These are phyloP conservation scores for Trametes cubensis DNA, from an alignment of 768 basidiomycete genomes.

Conservation along the genomic window DNA sequence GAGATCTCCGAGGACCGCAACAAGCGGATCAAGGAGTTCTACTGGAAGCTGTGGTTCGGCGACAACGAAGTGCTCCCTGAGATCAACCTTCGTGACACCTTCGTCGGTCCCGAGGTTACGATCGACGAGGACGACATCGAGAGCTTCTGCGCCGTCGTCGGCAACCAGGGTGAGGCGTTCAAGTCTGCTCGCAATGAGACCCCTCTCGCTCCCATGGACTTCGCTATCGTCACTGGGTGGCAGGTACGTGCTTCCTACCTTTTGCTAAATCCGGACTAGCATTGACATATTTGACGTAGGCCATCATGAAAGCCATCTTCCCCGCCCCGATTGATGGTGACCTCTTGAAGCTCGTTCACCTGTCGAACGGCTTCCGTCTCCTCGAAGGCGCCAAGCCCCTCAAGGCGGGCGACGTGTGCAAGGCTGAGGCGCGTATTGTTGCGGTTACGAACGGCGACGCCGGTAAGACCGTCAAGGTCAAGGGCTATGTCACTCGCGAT, in stretches of 20 bases:
- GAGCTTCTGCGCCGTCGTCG: conserved; percentile 89
- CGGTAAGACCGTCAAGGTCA: conserved; percentile 92
- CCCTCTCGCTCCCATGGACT: conserved; percentile 95
- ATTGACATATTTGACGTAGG: conserved; percentile 48
- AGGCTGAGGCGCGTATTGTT: conserved; percentile 83
- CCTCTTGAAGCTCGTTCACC: conserved; percentile 91
- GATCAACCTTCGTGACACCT: conserved; percentile 80
- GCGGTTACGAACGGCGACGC: conserved; percentile 89
- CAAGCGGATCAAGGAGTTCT: conserved; percentile 91
- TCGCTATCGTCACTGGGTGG: conserved; percentile 98
- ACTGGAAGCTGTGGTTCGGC: conserved; percentile 98
- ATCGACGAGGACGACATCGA: conserved; percentile 80
- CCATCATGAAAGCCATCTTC: conserved; percentile 99
- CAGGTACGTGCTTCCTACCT: conserved; percentile 58
- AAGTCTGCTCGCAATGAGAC: conserved; percentile 70
- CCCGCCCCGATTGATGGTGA: conserved; percentile 91
- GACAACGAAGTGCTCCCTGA: conserved; percentile 75
- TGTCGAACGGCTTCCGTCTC: conserved; percentile 95
- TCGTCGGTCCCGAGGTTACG: conserved; percentile 83
- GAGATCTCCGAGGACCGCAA: conserved; percentile 85
- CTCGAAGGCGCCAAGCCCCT: conserved; percentile 77
- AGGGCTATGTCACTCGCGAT: conserved; percentile 78
- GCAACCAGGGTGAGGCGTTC: conserved; percentile 91
- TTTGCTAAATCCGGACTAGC: neutral
- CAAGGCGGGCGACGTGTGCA: conserved; percentile 85